Base-by-base conservation (phyloP, 495 filamentous ascomycete species). In the Oleoguttula mirabilis region DNA sequence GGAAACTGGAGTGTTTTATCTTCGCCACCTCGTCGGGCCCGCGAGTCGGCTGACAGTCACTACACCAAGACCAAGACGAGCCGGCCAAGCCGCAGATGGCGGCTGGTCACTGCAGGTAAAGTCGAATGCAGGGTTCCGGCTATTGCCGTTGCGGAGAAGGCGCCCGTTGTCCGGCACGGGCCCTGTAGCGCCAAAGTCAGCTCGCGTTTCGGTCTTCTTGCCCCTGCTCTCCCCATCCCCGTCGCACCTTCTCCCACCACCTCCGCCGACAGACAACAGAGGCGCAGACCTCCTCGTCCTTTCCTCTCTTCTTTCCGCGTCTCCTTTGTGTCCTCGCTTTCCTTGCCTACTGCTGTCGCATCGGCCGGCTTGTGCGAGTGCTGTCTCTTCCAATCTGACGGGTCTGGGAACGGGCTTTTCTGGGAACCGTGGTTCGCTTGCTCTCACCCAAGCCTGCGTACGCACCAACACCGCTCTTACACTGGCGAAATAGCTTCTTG, bases 241-340 rank as follows among this genome's bases (percentile, higher is more conserved):
- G 27, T 30, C 14, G 27, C 27, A 8, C 8, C 27, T 30, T 8
- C 27, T 30, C 8, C 14, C 14, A 14, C 27, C 27, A 30, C 27
- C 14, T 8, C 27, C 14, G 27, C 14, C 14, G 27, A 8, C 8
- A 30, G 8, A 8, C 12, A 10, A 10, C 24, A 20, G 32, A 30
- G 19, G 5, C 11, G 7, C 14, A 8, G 15, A 14, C 23, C 41
- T 34, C 22, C 21, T 28, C 21, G 3, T 14, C 21, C 30, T 27
- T 36, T 35, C 31, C 11, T 43, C 20, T 24, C 16, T 34, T 21
- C 21, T 34, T 35, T 19, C 41, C 35, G 41, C 41, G 20, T 43
- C 41, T 43, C 41, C 41, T 43, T 43, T 34, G 30, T 43, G 27
- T 23, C 27, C 38, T 21, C n/a, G 4, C n/a, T n/a, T 24, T 43